Evolutionary conservation across 1,284 basidiomycete genomes (phyloP).

Genomic region (Ganoderma sinense): DNA sequence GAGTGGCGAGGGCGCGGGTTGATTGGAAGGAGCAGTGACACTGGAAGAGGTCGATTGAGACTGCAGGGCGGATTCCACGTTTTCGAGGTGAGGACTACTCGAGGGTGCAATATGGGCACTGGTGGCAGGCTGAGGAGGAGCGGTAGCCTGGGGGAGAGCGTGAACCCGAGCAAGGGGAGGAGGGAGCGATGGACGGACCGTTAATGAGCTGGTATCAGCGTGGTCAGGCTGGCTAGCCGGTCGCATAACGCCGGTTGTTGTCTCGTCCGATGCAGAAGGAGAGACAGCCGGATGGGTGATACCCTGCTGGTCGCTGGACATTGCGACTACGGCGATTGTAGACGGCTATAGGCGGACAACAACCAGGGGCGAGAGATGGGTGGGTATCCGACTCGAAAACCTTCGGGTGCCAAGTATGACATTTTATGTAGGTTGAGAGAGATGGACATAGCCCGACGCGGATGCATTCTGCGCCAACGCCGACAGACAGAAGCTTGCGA

Average conservation of each 20-base stretch:
- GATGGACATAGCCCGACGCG: background rate
- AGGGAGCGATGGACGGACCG: background rate
- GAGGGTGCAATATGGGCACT: background rate
- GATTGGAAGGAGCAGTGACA: slow-evolving; percentile 19
- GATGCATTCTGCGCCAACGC: background rate
- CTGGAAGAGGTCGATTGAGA: background rate
- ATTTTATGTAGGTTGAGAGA: background rate
- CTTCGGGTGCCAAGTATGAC: background rate
- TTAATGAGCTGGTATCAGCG: background rate
- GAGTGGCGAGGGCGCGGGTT: slow-evolving; percentile 16
- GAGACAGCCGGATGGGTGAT: background rate
- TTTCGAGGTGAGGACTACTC: slow-evolving; percentile 2
- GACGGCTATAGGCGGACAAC: background rate
- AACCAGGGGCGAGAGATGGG: background rate
- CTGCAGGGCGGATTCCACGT: slow-evolving; percentile 14
- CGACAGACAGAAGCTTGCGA: background rate
- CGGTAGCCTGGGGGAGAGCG: background rate
- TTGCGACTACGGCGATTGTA: background rate
- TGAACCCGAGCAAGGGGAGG: background rate
- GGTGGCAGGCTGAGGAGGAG: too few species aligned
- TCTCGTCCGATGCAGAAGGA: background rate
- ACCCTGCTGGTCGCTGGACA: background rate
- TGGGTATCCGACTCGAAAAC: background rate
- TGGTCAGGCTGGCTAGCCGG: background rate
- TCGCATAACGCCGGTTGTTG: background rate